phyloP scores from a whole-genome alignment of 306 rosid genomes.

The Abrus precatorius region DNA sequence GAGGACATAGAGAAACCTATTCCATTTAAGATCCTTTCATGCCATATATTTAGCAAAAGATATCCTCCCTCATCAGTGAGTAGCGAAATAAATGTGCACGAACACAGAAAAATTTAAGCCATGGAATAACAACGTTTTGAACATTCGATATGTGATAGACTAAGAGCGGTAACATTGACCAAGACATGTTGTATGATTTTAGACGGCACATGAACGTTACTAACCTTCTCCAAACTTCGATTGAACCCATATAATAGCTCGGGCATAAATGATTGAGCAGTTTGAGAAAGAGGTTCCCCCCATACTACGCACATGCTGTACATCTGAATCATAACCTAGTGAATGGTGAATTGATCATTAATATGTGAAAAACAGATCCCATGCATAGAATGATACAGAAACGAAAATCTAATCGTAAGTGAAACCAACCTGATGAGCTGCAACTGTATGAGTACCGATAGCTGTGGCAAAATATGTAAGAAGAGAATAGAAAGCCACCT shows the following conservation, averaged over 20 bases:
- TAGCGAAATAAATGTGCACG: background rate
- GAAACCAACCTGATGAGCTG: conserved; percentile 56
- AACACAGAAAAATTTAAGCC: conserved; percentile 4
- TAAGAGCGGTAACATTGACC: background rate
- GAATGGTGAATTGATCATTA: conserved; percentile 21
- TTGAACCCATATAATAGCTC: conserved; percentile 48
- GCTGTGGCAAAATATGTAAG: conserved; percentile 58
- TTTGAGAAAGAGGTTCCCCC: conserved; percentile 58
- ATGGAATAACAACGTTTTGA: background rate
- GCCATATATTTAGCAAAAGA: background rate
- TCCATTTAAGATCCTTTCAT: background rate
- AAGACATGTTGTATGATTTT: too few species aligned
- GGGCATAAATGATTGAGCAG: conserved; percentile 56
- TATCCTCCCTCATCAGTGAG: background rate
- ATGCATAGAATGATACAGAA: background rate
- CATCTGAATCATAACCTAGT: conserved; percentile 59
- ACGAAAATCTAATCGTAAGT: background rate
- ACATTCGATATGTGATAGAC: background rate
- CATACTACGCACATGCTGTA: conserved; percentile 56
- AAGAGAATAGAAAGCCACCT: conserved; percentile 63
- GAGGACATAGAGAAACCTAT: background rate
- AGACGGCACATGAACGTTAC: background rate
- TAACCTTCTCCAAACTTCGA: conserved; percentile 50
- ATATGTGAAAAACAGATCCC: conserved; percentile 24
- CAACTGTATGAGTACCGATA: conserved; percentile 53